Evolutionary conservation across 2,329 filamentous ascomycete genomes (phyloP).

Genomic region (Fusarium palustre): DNA sequence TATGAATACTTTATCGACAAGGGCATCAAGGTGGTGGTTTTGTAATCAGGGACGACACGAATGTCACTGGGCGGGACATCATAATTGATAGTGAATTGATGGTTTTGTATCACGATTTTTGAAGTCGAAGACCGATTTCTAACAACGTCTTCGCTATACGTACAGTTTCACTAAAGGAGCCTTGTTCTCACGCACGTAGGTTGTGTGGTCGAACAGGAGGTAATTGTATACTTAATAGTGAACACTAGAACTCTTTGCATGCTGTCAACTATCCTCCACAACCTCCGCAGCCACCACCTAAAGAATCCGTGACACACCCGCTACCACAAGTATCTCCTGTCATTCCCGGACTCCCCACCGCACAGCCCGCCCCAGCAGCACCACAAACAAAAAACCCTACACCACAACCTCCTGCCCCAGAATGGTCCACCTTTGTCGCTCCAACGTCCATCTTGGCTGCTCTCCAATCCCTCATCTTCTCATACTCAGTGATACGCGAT

Average conservation of each 20-base stretch:
- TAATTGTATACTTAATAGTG: too few relatives aligned
- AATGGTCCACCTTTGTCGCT: not conserved
- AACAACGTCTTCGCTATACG: too few relatives aligned
- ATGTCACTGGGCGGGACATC: conserved; percentile 29
- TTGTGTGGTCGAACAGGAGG: too few relatives aligned
- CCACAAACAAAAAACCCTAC: conserved; percentile 36
- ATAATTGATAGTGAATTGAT: not conserved
- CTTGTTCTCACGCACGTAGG: too few relatives aligned
- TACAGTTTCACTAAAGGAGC: too few relatives aligned
- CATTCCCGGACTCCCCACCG: conserved; percentile 17
- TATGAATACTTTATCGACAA: not conserved
- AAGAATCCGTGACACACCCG: conserved; percentile 35
- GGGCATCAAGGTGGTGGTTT: conserved; percentile 24
- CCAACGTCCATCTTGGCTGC: conserved; percentile 35
- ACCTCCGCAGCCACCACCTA: conserved; percentile 34
- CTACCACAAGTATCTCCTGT: conserved; percentile 42
- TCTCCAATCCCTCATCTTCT: conserved; percentile 43
- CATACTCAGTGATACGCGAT: conserved; percentile 35
- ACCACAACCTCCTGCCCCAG: conserved; percentile 24
- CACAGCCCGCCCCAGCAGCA: conserved; percentile 30
- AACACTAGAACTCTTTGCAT: too few relatives aligned
- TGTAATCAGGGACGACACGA: conserved; percentile 21
- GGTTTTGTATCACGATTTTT: too few relatives aligned
- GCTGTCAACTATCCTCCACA: conserved; percentile 16
- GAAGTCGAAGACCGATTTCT: too few relatives aligned